These are phyloP conservation scores for Neocucurbitaria cava DNA, from an alignment of 2,329 filamentous ascomycete species.

Conservation along the genomic window DNA sequence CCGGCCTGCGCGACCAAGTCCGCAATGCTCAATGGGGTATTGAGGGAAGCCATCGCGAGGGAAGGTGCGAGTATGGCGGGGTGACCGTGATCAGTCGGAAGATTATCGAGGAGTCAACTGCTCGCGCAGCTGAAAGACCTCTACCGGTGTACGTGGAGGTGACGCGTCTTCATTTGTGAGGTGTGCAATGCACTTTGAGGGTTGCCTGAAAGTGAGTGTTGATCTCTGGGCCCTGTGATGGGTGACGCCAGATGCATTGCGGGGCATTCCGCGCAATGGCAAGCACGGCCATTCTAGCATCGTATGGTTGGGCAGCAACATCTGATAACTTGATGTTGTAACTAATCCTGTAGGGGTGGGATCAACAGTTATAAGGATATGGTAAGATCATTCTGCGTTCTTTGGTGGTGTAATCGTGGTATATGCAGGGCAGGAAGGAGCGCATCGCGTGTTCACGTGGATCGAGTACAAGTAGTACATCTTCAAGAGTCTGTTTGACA, in stretches of 20 bases:
- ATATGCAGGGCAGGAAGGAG: slow-evolving; percentile 12
- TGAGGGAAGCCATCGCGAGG: slow-evolving; percentile 36
- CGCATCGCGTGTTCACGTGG: slow-evolving; percentile 36
- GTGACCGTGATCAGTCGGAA: background rate
- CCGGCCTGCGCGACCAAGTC: slow-evolving; percentile 79
- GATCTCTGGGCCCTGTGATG: slow-evolving; percentile 31
- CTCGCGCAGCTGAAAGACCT: slow-evolving; percentile 6
- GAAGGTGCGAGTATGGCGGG: slow-evolving; percentile 13
- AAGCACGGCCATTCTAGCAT: slow-evolving; percentile 5
- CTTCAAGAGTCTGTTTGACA: slow-evolving; percentile 5
- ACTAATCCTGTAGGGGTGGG: no score
- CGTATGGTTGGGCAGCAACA: slow-evolving; percentile 21
- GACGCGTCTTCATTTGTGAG: slow-evolving; percentile 40
- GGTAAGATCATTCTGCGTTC: background rate
- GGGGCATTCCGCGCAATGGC: slow-evolving; percentile 29
- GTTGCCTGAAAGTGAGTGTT: slow-evolving; percentile 22
- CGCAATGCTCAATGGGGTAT: slow-evolving; percentile 71
- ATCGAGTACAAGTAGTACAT: slow-evolving; percentile 10
- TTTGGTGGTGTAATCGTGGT: background rate
- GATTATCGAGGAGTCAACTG: background rate
- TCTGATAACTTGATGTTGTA: background rate
- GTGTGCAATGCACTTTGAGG: slow-evolving; percentile 13
- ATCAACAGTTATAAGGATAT: background rate
- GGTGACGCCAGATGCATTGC: slow-evolving; percentile 27
- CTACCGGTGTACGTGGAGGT: slow-evolving; percentile 29